phyloP scores from a whole-genome alignment of 495 filamentous ascomycete genomes.

The Daldinia concentrica region DNA sequence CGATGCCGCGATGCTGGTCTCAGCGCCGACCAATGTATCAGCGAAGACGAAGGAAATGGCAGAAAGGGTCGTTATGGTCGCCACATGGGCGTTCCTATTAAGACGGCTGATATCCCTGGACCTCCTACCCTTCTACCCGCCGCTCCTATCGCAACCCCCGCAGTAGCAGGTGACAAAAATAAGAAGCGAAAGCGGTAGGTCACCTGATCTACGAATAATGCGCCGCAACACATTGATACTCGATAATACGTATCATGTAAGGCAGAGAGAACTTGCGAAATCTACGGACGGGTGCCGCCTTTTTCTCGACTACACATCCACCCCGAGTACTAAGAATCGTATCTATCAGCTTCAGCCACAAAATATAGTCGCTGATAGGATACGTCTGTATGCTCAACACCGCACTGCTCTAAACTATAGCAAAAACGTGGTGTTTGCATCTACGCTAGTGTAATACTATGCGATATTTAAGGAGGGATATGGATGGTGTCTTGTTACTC shows the following conservation, averaged over 20 bases:
- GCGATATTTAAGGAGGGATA: slow-evolving; percentile 23
- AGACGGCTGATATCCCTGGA: slow-evolving; percentile 62
- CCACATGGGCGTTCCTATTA: slow-evolving; percentile 94
- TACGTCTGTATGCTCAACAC: slow-evolving; percentile 12
- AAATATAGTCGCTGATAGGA: slow-evolving; percentile 9
- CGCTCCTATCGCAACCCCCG: slow-evolving; percentile 48
- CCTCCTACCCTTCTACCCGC: slow-evolving; percentile 51
- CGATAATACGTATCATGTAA: slow-evolving; percentile 12
- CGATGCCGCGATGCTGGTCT: slow-evolving; percentile 96
- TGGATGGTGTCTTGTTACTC: slow-evolving; percentile 34
- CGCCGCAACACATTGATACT: slow-evolving; percentile 14
- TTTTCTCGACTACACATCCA: slow-evolving; percentile 18
- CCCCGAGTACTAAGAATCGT: slow-evolving; percentile 8
- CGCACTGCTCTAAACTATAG: slow-evolving; percentile 14
- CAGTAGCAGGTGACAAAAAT: slow-evolving; percentile 50
- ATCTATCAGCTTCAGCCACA: slow-evolving; percentile 12
- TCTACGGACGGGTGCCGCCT: slow-evolving; percentile 1
- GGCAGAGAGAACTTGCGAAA: slow-evolving; percentile 2
- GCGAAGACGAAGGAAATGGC: slow-evolving; percentile 95
- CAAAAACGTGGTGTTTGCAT: slow-evolving; percentile 17
- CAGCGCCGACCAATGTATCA: slow-evolving; percentile 88
- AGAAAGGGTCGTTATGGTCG: slow-evolving; percentile 95
- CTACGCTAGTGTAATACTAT: slow-evolving; percentile 18
- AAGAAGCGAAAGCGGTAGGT: slow-evolving; percentile 62
- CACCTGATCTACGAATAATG: slow-evolving; percentile 16